Conservation (phyloP, 495 filamentous ascomycete species). For the Hyaloscypha bicolor region DNA sequence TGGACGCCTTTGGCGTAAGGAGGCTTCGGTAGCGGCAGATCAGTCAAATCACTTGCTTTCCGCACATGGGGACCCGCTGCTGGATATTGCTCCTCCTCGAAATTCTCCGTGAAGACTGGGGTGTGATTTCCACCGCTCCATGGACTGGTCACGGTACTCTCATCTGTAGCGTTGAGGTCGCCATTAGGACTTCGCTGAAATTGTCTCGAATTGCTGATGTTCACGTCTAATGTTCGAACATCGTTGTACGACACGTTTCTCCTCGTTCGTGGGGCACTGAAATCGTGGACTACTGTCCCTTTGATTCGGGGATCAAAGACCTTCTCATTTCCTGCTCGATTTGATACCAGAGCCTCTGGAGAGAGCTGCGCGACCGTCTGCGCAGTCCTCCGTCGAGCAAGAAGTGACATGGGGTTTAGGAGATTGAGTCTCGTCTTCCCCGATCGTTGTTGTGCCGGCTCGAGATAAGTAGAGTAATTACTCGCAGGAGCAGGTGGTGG, state of each 20-base stretch:
- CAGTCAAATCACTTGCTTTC: slow-evolving; percentile 43
- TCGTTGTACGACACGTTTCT: slow-evolving; percentile 49
- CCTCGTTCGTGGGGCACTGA: slow-evolving; percentile 72
- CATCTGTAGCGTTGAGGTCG: slow-evolving; percentile 21
- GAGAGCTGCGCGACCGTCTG: slow-evolving; percentile 52
- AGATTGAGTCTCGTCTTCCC: slow-evolving; percentile 66
- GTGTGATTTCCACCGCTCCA: slow-evolving; percentile 48
- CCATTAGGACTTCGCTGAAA: slow-evolving; percentile 26
- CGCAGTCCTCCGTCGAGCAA: slow-evolving; percentile 59
- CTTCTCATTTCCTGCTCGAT: slow-evolving; percentile 47
- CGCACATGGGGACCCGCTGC: slow-evolving; percentile 39
- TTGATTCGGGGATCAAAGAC: slow-evolving; percentile 80
- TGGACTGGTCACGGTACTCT: slow-evolving; percentile 13
- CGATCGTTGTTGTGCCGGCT: slow-evolving; percentile 24
- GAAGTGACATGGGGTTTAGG: slow-evolving; percentile 67
- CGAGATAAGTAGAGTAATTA: slow-evolving; percentile 21
- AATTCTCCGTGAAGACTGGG: slow-evolving; percentile 69
- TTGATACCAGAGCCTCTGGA: slow-evolving; percentile 25
- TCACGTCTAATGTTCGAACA: slow-evolving; percentile 30
- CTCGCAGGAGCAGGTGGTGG: slow-evolving; percentile 33
- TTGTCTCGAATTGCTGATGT: slow-evolving; percentile 19
- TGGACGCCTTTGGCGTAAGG: slow-evolving; percentile 38
- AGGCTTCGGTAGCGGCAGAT: slow-evolving; percentile 46
- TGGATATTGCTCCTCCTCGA: slow-evolving; percentile 61
- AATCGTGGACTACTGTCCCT: slow-evolving; percentile 86